phyloP scores from a whole-genome alignment of 352 stramenopile species.

The Phytopythium delawarense region DNA sequence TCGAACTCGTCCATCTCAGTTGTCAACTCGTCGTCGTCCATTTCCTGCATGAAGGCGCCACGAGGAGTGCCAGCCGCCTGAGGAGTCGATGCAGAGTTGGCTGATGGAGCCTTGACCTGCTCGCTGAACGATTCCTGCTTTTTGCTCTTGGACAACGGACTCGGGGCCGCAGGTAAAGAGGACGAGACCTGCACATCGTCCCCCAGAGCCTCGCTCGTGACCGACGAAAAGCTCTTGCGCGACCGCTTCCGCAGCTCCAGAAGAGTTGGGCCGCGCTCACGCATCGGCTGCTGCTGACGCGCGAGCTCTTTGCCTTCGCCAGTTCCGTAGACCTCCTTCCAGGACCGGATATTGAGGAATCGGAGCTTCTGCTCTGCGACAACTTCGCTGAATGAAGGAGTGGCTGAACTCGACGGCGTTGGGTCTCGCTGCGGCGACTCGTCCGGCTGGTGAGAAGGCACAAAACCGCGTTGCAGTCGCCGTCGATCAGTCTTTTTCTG shows the following conservation, averaged over 20 bases:
- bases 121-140: not conserved
- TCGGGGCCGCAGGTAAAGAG: not conserved
- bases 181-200: conserved; percentile 1
- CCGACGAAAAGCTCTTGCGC: conserved; percentile 18
- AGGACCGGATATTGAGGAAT: conserved; percentile 58
- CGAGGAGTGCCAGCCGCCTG: conserved; percentile 13
- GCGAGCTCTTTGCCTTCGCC: conserved; percentile 54
- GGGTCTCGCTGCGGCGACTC: conserved; percentile 12
- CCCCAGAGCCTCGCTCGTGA: conserved; percentile 10
- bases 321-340: conserved; percentile 58
- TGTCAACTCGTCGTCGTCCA: conserved; percentile 43
- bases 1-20: conserved; percentile 22
- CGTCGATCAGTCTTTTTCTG: conserved; percentile 35
- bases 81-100: not conserved
- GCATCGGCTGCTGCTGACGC: conserved; percentile 4
- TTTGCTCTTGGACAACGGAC: not conserved
- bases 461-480: conserved; percentile 6
- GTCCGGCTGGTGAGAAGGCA: not conserved
- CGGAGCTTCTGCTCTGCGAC: conserved; percentile 28
- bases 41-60: conserved; percentile 65
- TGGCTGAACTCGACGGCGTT: conserved; percentile 16
- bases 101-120: not conserved
- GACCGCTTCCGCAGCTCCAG: conserved; percentile 19
- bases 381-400: conserved; percentile 13
- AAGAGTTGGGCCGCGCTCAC: conserved; percentile 14